Base-by-base conservation (phyloP, 768 basidiomycete genomes). In the Sporobolomyces roseus region DNA sequence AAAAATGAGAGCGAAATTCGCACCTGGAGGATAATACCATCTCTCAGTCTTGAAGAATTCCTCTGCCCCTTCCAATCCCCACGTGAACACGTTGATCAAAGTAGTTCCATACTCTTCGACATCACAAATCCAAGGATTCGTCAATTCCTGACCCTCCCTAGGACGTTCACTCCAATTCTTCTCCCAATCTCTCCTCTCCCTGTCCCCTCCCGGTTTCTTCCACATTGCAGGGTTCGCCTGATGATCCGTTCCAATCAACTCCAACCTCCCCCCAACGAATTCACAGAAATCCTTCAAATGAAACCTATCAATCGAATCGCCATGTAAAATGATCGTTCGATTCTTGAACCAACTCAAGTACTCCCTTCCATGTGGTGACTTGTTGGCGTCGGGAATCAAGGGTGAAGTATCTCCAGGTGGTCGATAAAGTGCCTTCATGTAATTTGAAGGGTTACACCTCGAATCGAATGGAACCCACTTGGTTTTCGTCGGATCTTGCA, bases 301-400 rank as follows among this genome's bases (percentile, higher is more conserved):
- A 65, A 66, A 73, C 12, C 71, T 64, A 61, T 73, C 71, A 67
- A 73, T 73, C 45, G 65, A 66, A 52, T 73, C 71, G 45, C 71
- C 67, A 33, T 73, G 67, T 13, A 73, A 54, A 36, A 73, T 29
- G 55, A 73, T 33, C 27, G 71, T 73, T 10, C 65, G 67, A 52
- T 73, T 73, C 52, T 53, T 36, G 65, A 73, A 54, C 66, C 66
- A 73, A 14, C 67, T 67, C 41, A 69, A 65, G 61, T 46, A 69
- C 33, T 17, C 32, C 6, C 71, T 63, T 2, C 30, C 33, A 29
- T 8, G n/a, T 4, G 48, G 38, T 14, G 35, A 41, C 16, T 23
- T 62, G 9, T 33, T 6, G 5, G 35, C 12, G n/a, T 46, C 35
- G 12, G 70, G 70, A 25, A 71, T 66, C n/a, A 71, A 32, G 0